phyloP scores from a whole-genome alignment of 192 early-diverging fungal species.

The Spizellomyces punctatus region DNA sequence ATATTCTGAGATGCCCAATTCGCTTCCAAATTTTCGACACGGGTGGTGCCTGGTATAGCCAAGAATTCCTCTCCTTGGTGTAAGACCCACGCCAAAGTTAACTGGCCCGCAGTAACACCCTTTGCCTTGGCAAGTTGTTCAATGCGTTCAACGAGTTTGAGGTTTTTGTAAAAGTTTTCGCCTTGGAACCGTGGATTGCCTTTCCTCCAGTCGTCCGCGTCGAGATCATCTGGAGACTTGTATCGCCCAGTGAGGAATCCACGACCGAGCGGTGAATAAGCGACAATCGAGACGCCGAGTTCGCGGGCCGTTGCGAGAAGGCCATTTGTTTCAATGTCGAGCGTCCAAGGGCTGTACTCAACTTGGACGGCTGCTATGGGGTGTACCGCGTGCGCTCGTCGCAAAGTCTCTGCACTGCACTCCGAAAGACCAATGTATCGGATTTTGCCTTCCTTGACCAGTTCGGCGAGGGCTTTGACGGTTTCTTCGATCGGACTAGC shows the following conservation, averaged over 20 bases:
- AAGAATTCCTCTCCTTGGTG: conserved; percentile 48
- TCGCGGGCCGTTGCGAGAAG: conserved; percentile 69
- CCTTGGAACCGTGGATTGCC: conserved; percentile 58
- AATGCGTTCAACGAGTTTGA: conserved; percentile 42
- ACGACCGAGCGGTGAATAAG: conserved; percentile 52
- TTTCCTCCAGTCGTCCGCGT: conserved; percentile 53
- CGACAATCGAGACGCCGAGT: conserved; percentile 56
- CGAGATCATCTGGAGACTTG: conserved; percentile 55
- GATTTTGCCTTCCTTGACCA: conserved; percentile 72
- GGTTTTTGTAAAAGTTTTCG: conserved; percentile 64
- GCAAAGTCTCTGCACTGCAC: conserved; percentile 58
- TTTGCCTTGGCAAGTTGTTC: conserved; percentile 45
- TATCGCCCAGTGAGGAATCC: conserved; percentile 71
- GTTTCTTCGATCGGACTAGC: conserved; percentile 61
- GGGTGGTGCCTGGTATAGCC: conserved; percentile 47
- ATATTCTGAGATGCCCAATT: conserved; percentile 40
- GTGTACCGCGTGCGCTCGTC: conserved; percentile 67
- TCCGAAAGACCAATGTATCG: conserved; percentile 63
- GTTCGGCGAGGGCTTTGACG: conserved; percentile 60
- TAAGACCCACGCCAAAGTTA: conserved; percentile 69
- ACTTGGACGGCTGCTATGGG: conserved; percentile 63
- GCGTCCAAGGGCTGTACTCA: conserved; percentile 54
- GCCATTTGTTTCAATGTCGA: conserved; percentile 67
- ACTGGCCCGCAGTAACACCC: conserved; percentile 51
- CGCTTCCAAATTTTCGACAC: conserved; percentile 33